phyloP scores from a whole-genome alignment of 2,329 filamentous ascomycete species.

The Aotearoamyces nothofagi region DNA sequence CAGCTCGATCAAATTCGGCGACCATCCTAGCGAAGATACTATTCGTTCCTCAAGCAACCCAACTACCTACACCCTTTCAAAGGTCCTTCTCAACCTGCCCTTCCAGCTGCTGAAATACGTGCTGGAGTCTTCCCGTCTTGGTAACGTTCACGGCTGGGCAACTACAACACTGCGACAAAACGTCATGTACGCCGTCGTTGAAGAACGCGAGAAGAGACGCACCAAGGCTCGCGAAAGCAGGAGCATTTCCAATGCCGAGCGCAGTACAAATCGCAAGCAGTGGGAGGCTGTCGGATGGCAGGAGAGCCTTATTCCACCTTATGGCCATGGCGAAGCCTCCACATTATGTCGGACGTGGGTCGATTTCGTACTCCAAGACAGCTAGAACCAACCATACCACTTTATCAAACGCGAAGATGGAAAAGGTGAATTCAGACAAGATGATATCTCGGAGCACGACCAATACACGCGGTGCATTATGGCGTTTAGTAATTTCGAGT shows the following conservation, averaged over 20 bases:
- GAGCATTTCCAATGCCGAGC: constrained; percentile 14
- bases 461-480: no score
- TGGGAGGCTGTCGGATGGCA: constrained; percentile 20
- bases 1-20: constrained; percentile 56
- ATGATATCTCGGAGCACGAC: no score
- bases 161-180: constrained; percentile 29
- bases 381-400: no score
- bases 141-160: constrained; percentile 33
- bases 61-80: constrained; percentile 37
- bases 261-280: constrained; percentile 10
- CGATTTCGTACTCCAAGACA: constrained; percentile 9
- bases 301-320: constrained; percentile 14
- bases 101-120: constrained; percentile 50
- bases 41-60: constrained; percentile 17
- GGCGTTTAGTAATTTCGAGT: no score
- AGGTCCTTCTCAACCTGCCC: constrained; percentile 53
- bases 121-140: constrained; percentile 43
- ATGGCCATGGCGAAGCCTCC: constrained; percentile 10
- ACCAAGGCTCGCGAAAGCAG: constrained; percentile 10
- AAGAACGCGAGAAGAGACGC: constrained; percentile 42
- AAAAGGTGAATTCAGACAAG: no score
- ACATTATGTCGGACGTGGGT: constrained; percentile 14
- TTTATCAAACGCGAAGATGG: no score
- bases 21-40: constrained; percentile 27
- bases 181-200: constrained; percentile 32